These are phyloP conservation scores for Penicillium desertorum DNA, from an alignment of 495 filamentous ascomycete genomes.

Conservation along the genomic window DNA sequence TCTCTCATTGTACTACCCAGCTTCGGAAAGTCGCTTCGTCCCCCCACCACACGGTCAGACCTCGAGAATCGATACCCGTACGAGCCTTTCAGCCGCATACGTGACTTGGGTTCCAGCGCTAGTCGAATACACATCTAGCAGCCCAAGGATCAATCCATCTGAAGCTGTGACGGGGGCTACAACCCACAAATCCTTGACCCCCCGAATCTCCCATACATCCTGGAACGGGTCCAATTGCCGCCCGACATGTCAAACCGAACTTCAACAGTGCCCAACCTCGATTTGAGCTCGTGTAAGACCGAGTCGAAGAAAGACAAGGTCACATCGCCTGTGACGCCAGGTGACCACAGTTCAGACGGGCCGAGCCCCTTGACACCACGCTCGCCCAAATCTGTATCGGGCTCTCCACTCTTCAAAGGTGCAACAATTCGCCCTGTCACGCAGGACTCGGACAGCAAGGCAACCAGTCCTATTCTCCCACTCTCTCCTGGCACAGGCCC, in stretches of 20 bases:
- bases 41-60: conserved; percentile 7
- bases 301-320: conserved; percentile 33
- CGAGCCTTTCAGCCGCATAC: conserved; percentile 8
- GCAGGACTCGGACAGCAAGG: conserved; percentile 38
- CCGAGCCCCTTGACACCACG: conserved; percentile 45
- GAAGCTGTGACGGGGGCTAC: conserved; percentile 6
- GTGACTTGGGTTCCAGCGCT: not conserved
- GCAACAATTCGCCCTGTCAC: conserved; percentile 48
- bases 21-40: conserved; percentile 1
- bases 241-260: conserved; percentile 46
- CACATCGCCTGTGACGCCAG: conserved; percentile 39
- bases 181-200: conserved; percentile 9
- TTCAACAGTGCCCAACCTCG: conserved; percentile 45
- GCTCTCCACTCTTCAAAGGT: conserved; percentile 44
- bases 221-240: conserved; percentile 18
- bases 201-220: conserved; percentile 5
- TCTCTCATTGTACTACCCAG: not conserved
- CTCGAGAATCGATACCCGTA: conserved; percentile 1
- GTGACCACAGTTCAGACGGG: conserved; percentile 42
- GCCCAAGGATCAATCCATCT: conserved; percentile 1
- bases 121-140: not conserved
- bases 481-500: conserved; percentile 29
- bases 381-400: conserved; percentile 45
- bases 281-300: conserved; percentile 40
- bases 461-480: conserved; percentile 36